These are phyloP conservation scores for Paulinella micropora DNA, from an alignment of 78 protist genomes.

Conservation along the genomic window DNA sequence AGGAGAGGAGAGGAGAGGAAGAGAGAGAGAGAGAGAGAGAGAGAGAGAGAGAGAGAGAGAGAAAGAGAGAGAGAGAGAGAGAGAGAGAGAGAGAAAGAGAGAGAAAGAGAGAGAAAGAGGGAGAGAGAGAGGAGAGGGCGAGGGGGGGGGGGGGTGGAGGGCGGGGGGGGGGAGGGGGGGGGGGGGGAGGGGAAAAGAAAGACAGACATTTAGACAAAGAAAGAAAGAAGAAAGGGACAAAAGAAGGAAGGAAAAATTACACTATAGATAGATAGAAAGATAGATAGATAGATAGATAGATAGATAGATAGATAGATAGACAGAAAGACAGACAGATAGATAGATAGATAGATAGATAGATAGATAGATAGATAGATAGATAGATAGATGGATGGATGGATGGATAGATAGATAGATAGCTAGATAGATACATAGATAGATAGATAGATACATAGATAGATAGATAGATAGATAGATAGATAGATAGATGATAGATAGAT, in stretches of 20 bases:
- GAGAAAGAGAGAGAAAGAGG: not conserved
- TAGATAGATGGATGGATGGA: not conserved
- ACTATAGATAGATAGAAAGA: not conserved
- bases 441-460: not conserved
- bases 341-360: not conserved
- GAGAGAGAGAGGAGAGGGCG: not conserved
- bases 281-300: not conserved
- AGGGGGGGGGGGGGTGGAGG: not conserved
- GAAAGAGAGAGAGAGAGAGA: not conserved
- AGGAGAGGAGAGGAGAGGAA: too few species aligned
- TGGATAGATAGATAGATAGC: not conserved
- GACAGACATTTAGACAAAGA: not conserved
- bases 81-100: not conserved
- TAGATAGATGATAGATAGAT: not conserved
- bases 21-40: too few species aligned
- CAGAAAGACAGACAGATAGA: not conserved
- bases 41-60: not conserved
- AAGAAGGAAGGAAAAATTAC: not conserved
- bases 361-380: not conserved
- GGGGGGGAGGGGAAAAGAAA: not conserved
- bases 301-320: not conserved
- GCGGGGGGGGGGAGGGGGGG: not conserved
- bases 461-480: not conserved
- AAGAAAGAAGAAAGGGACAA: not conserved
- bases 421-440: not conserved